These are phyloP conservation scores for Lipomyces mesembrius DNA, from an alignment of 805 yeast species.

Conservation along the genomic window DNA sequence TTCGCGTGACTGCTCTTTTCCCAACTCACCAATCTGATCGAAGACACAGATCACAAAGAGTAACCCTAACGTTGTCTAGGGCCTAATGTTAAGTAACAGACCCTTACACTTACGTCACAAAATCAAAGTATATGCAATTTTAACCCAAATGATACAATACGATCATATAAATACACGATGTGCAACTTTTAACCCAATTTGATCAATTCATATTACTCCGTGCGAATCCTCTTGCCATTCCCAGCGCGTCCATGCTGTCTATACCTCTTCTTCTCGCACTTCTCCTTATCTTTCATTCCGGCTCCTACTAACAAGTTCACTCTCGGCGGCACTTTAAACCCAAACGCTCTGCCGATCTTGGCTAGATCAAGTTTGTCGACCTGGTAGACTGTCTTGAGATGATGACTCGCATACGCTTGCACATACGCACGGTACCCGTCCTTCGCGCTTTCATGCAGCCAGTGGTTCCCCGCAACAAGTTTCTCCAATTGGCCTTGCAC, in stretches of 20 bases:
- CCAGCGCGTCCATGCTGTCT: conserved; percentile 20
- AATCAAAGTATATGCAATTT: neutral
- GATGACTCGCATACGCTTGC: conserved; percentile 97
- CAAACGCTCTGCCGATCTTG: conserved; percentile 94
- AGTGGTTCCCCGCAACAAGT: conserved; percentile 86
- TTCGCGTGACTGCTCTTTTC: conserved; percentile 27
- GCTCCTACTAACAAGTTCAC: conserved; percentile 96
- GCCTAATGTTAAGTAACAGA: neutral
- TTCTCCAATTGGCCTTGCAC: conserved; percentile 93
- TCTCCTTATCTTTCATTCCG: conserved; percentile 49
- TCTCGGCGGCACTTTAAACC: conserved; percentile 90
- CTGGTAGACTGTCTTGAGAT: conserved; percentile 92
- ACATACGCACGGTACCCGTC: conserved; percentile 96
- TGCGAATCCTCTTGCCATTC: conserved; percentile 7
- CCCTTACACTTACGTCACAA: too few species aligned
- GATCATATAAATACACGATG: neutral
- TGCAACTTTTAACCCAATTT: neutral
- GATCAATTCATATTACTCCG: conserved; percentile 8
- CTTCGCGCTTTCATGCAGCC: conserved; percentile 89
- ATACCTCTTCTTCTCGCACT: conserved; percentile 11
- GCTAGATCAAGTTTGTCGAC: conserved; percentile 92
- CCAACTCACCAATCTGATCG: conserved; percentile 13
- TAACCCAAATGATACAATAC: neutral
- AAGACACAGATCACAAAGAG: conserved; percentile 5
- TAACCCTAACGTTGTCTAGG: neutral